phyloP scores from a whole-genome alignment of 257 asterid species.

The Nicotiana paniculata region DNA sequence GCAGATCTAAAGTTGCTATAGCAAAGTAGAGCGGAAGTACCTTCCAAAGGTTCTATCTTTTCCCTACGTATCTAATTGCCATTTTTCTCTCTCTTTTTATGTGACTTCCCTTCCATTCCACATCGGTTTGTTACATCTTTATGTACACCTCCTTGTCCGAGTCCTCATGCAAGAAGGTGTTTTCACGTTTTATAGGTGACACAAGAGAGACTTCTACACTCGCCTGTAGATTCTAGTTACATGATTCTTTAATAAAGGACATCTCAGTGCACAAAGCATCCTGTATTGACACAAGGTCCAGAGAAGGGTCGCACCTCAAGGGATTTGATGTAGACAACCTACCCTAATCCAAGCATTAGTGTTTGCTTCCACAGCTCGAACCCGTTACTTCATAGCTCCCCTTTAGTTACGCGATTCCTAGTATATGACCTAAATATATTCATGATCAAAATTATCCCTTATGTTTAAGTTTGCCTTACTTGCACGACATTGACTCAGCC shows the following conservation, averaged over 20 bases:
- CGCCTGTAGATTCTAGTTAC: neutral
- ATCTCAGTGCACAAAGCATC: too few relatives aligned
- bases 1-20: neutral
- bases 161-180: neutral
- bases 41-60: neutral
- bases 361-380: too few relatives aligned
- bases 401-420: neutral
- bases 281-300: too few relatives aligned
- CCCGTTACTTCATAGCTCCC: too few relatives aligned
- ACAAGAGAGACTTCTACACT: neutral
- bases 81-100: too few relatives aligned
- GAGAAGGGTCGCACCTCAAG: too few relatives aligned
- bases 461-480: neutral
- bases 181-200: neutral
- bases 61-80: neutral
- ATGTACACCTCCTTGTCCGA: neutral
- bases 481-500: neutral
- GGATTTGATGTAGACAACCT: too few relatives aligned
- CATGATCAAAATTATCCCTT: neutral
- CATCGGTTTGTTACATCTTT: neutral
- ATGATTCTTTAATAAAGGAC: neutral
- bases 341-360: too few relatives aligned
- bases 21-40: neutral
- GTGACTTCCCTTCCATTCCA: neutral
- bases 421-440: neutral